Conservation (phyloP, 257 asterid genomes). For the Jacaranda mimosifolia region DNA sequence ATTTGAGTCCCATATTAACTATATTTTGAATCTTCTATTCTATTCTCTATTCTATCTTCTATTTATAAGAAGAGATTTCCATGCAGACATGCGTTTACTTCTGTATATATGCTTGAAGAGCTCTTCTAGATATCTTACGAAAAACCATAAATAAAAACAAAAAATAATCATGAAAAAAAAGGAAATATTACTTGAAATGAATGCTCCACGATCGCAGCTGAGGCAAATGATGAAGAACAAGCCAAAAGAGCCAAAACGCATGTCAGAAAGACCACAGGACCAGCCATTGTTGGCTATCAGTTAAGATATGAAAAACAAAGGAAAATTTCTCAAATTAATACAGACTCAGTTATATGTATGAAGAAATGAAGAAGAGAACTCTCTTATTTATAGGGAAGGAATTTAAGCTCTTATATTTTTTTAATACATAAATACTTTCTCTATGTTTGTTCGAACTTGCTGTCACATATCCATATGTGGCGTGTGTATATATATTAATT, state of each 20-base stretch:
- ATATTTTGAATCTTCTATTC: too few relatives aligned
- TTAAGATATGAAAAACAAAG: neutral
- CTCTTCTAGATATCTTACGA: neutral
- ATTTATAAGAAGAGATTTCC: too few relatives aligned
- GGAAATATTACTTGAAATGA: constrained; percentile 60
- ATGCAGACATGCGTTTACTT: too few relatives aligned
- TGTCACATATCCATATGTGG: constrained; percentile 1
- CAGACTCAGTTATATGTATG: neutral
- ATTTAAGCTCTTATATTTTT: neutral
- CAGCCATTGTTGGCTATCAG: constrained; percentile 25
- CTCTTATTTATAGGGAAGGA: constrained; percentile 37
- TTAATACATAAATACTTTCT: neutral
- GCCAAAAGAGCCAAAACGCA: constrained; percentile 43
- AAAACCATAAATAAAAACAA: neutral
- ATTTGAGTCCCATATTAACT: too few relatives aligned
- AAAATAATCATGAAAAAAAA: neutral
- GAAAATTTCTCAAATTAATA: too few relatives aligned
- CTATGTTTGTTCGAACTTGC: constrained; percentile 16
- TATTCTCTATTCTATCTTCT: too few relatives aligned
- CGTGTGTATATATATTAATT: neutral
- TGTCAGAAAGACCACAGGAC: constrained; percentile 30
- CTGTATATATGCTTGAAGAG: too few relatives aligned
- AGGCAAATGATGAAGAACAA: constrained; percentile 45
- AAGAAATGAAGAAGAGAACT: constrained; percentile 27
- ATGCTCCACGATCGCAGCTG: constrained; percentile 73